A percentile compares a stretch with the other conserved stretches of the same genome.
phyloP scores from a whole-genome alignment of 1,139 yeast species.

The Scheffersomyces quercinus region DNA sequence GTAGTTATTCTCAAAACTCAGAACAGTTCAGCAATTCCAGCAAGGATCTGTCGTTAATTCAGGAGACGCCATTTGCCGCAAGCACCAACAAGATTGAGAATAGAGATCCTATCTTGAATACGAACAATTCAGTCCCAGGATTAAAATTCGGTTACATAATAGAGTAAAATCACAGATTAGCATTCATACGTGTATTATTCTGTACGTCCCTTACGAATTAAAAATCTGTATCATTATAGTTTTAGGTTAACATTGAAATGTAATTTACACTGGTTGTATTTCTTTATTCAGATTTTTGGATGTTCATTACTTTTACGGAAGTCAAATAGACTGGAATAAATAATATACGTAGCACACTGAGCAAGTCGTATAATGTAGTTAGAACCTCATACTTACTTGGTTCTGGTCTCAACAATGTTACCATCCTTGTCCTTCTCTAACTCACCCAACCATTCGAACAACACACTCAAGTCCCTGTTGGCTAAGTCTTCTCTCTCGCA shows the following conservation, averaged over 20 bases:
- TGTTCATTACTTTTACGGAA: background rate
- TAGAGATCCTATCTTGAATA: background rate
- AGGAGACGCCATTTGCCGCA: too few relatives aligned
- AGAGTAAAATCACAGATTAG: slow-evolving; percentile 5
- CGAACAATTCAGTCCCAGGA: slow-evolving; percentile 14
- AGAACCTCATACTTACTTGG: slow-evolving; percentile 1
- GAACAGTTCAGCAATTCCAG: too few relatives aligned
- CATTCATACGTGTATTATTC: too few relatives aligned
- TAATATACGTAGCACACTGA: background rate
- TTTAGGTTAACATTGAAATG: too few relatives aligned
- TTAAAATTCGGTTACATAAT: slow-evolving; percentile 22
- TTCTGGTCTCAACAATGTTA: slow-evolving; percentile 11
- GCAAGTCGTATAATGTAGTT: background rate
- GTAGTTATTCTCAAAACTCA: too few relatives aligned
- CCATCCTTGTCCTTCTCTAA: slow-evolving; percentile 15
- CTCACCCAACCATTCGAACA: slow-evolving; percentile 47
- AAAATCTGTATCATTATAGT: too few relatives aligned
- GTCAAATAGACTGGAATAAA: background rate
- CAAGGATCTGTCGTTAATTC: too few relatives aligned
- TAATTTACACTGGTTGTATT: too few relatives aligned
- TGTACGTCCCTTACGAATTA: too few relatives aligned
- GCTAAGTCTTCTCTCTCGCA: slow-evolving; percentile 47
- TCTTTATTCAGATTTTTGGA: too few relatives aligned
- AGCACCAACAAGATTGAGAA: slow-evolving; percentile 7
- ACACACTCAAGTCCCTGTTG: slow-evolving; percentile 46